Conservation (phyloP, 441 rosid species). For the Euphorbia neoarborescens region DNA sequence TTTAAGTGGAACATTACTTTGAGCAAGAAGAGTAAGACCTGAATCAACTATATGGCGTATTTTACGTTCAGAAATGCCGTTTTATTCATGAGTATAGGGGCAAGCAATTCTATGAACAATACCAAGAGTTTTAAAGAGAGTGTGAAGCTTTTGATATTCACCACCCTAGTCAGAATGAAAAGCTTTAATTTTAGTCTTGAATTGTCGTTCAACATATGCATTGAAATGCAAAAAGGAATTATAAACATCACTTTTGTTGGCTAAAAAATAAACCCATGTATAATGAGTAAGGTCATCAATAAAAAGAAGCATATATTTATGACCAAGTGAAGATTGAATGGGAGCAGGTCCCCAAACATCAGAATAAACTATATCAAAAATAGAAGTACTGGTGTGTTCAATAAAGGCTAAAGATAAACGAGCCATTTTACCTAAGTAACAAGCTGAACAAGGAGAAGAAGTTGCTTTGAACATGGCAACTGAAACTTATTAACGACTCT, state of each 20-base stretch:
- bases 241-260: neutral
- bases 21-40: neutral
- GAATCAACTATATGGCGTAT: neutral
- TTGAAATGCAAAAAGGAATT: too few species aligned
- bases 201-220: neutral
- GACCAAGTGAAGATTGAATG: neutral
- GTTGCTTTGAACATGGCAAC: neutral
- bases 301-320: too few species aligned
- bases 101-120: neutral
- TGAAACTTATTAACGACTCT: too few species aligned
- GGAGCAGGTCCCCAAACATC: too few species aligned
- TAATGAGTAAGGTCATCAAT: too few species aligned
- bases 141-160: neutral
- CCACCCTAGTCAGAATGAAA: neutral
- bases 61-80: neutral
- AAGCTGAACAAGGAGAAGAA: neutral
- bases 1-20: neutral
- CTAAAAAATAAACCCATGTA: too few species aligned
- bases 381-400: neutral
- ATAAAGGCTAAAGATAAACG: neutral
- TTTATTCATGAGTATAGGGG: neutral
- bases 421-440: neutral
- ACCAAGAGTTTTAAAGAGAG: neutral
- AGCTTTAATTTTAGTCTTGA: neutral
- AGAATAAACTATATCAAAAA: neutral